Evolutionary conservation across 768 basidiomycete species (phyloP), one percentile per base, ranked within the genome.

Genomic region (Phaeotremella fagi): DNA sequence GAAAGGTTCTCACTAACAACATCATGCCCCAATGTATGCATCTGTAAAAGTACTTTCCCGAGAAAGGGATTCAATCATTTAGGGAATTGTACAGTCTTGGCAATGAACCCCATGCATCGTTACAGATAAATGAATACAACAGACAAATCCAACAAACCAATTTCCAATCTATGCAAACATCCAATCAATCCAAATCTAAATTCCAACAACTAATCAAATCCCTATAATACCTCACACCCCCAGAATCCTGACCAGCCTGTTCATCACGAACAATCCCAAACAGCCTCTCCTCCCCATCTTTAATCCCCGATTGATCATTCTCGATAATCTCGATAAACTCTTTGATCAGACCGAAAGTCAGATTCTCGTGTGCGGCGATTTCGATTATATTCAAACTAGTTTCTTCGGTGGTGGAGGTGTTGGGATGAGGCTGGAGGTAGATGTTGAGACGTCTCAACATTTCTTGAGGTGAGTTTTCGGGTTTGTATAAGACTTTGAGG

Each of bases 281-380:
- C 27, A n/a, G 41, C 38, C 24, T 41, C 52, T 26, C n/a, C n/a
- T 12, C 4, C 22, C 85, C 87, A 31, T 82, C 82, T n/a, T n/a
- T n/a, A n/a, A n/a, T n/a, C n/a, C n/a, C n/a, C n/a, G n/a, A n/a
- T n/a, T n/a, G n/a, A 16, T 71, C 72, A 28, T 49, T 37, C 77
- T 94, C 91, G 2, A 86, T 82, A 50, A 80, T 82, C 38, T 79
- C 78, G 24, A 95, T 75, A 84, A 97, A 83, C 70, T 94, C 90
- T 50, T 78, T 78, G 4, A 83, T 81, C 50, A 97, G 78, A 11
- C 83, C 84, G 15, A 89, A 80, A 1, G 86, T 82, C 20, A 97
- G 76, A 0, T 76, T 77, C 67, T 95, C 90, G 44, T 81, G 79
- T 27, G 77, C 71, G 0, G 90, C 86, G 20, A 97, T 78, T 48